A percentile compares a stretch with the other conserved stretches of the same genome.
Conservation (phyloP, 1,284 basidiomycete genomes). For the Ceratobasidium sp. region DNA sequence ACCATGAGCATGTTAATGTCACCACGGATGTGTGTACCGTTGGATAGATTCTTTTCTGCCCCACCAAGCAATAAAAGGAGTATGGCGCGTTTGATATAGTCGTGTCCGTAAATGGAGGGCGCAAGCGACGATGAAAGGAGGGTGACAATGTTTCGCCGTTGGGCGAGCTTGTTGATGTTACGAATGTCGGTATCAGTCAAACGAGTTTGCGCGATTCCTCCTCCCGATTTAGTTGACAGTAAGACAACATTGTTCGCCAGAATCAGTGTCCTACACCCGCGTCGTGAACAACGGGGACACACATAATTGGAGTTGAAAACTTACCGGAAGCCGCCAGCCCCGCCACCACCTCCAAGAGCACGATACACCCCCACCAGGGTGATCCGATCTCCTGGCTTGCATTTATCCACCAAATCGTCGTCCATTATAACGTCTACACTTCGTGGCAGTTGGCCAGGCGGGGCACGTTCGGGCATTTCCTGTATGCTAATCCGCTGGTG, state of each 20-base stretch:
- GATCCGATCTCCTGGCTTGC: conserved; percentile 97
- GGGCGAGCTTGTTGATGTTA: conserved; percentile 93
- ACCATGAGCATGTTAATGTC: conserved; percentile 99
- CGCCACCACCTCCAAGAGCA: conserved; percentile 83
- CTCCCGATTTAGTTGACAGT: conserved; percentile 95
- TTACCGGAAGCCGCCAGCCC: conserved; percentile 91
- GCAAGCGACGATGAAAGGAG: conserved; percentile 94
- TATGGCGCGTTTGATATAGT: conserved; percentile 94
- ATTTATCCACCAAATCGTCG: conserved; percentile 95
- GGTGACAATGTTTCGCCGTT: conserved; percentile 83
- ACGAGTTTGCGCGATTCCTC: conserved; percentile 91
- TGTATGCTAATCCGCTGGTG: conserved; percentile 98
- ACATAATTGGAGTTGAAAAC: conserved; percentile 50
- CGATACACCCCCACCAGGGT: conserved; percentile 96
- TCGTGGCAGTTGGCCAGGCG: conserved; percentile 93
- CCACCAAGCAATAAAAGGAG: conserved; percentile 93
- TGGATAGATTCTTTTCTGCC: conserved; percentile 95
- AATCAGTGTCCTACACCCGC: conserved; percentile 76
- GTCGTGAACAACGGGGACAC: conserved; percentile 12
- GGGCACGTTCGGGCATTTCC: conserved; percentile 99
- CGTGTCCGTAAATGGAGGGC: conserved; percentile 96
- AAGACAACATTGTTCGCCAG: conserved; percentile 96
- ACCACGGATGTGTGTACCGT: conserved; percentile 98
- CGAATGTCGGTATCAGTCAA: conserved; percentile 96
- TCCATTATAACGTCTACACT: conserved; percentile 96